Evolutionary conservation across 2,329 filamentous ascomycete genomes (phyloP).

Genomic region (Sporothrix mexicana): DNA sequence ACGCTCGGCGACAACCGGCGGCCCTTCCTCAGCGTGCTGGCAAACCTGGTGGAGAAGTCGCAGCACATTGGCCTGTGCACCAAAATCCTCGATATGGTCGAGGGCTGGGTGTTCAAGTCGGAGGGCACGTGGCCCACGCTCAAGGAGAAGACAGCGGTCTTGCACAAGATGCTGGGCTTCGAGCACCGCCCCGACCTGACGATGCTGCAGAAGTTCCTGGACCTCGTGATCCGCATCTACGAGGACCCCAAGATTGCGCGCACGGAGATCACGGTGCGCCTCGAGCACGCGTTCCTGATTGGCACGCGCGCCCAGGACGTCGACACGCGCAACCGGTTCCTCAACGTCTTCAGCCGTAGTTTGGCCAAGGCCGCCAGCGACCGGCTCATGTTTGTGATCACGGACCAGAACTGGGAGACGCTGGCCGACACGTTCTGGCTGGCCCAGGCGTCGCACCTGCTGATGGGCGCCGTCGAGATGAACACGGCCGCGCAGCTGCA

Average conservation of each 20-base stretch:
- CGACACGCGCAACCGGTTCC: constrained; percentile 95
- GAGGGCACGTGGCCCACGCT: constrained; percentile 95
- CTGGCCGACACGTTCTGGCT: constrained; percentile 96
- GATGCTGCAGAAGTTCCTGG: constrained; percentile 89
- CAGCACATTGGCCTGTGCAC: constrained; percentile 84
- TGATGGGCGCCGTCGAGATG: constrained; percentile 89
- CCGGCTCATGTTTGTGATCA: constrained; percentile 85
- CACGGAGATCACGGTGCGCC: constrained; percentile 92
- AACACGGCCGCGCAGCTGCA: constrained; percentile 79
- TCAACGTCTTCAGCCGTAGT: constrained; percentile 94
- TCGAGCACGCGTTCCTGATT: constrained; percentile 98
- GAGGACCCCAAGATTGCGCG: constrained; percentile 95
- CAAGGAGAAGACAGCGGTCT: constrained; percentile 97
- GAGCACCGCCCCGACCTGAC: constrained; percentile 83
- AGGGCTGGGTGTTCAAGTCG: constrained; percentile 93
- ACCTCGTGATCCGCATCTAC: constrained; percentile 96
- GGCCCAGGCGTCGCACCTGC: constrained; percentile 88
- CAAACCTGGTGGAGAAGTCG: constrained; percentile 94
- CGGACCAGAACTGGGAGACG: constrained; percentile 95
- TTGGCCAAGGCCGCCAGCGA: constrained; percentile 90
- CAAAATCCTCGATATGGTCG: constrained; percentile 92
- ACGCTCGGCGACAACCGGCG: constrained; percentile 87
- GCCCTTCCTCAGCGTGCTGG: constrained; percentile 93
- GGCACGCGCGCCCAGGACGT: constrained; percentile 92
- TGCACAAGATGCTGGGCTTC: constrained; percentile 99